Conservation (phyloP, 257 asterid genomes). For the Fraxinus quadrangulata region DNA sequence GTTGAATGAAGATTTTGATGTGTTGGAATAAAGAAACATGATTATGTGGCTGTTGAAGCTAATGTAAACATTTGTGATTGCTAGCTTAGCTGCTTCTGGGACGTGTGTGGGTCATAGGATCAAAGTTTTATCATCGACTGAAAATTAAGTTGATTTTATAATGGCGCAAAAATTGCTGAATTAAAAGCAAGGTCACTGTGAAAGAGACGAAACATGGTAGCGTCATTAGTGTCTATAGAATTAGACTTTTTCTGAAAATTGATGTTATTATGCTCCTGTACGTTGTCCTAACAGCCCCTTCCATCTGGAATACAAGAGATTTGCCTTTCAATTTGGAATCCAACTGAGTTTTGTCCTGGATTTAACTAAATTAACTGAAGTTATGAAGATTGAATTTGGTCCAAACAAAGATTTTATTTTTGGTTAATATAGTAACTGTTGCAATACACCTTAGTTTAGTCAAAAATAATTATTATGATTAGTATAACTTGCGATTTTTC, state of each 20-base stretch:
- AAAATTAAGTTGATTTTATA: slow-evolving; percentile 1
- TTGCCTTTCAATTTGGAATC: not conserved
- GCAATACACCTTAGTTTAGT: not conserved
- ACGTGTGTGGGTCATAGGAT: not conserved
- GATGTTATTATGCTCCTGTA: not conserved
- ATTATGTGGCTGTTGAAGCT: not conserved
- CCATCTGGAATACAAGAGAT: not conserved
- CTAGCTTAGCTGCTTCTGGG: not conserved
- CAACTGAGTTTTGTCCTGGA: not conserved
- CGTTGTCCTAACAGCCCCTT: not conserved
- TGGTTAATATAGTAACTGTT: not conserved
- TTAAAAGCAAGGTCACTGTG: not conserved
- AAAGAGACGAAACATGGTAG: not conserved
- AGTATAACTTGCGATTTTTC: not conserved
- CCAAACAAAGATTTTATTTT: not conserved
- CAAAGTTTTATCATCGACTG: not conserved
- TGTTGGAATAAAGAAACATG: not conserved
- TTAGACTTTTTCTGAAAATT: not conserved
- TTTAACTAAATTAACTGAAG: not conserved
- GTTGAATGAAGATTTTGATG: not conserved
- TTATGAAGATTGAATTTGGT: not conserved
- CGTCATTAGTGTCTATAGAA: not conserved
- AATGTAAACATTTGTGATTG: not conserved
- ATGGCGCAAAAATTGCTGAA: not conserved
- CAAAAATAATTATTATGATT: not conserved